Evolutionary conservation across 805 yeast genomes (phyloP), one percentile per base, ranked within the genome.

Genomic region (Debaryomyces tyrocola): DNA sequence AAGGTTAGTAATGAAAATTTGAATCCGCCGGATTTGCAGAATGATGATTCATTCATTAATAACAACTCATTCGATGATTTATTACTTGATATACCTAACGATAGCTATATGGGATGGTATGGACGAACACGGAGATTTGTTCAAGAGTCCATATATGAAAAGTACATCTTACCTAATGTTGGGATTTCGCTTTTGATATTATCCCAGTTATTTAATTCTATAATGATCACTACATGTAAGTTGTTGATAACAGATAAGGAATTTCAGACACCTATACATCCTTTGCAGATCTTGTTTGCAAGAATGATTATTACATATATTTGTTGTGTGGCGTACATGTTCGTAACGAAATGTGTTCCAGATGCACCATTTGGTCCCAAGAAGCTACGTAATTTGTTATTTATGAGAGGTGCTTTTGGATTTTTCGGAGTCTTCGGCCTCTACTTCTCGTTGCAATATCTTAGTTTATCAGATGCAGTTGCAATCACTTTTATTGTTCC

Each of bases 401-500:
- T 80, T 0, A 39, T 78, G 4, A 72, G 97, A 49, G 96, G 96
- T 0, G 41, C 75, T 1, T 73, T 82, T 12, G 97, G 97, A 5
- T 87, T 83, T 55, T 62, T 85, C 47, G 96, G 96, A 3, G 95
- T 90, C 5, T 84, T 84, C 58, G 85, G 92, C 4, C 71, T 87
- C 59, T 90, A 88, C 63, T 87, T 74, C 60, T 81, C 96, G 1
- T 68, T 90, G 52, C 75, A 81, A 67, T 87, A 85, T 56, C 71
- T 90, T 39, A 79, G 88, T 42, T 76, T 90, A 5, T 83, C 91
- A 9, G 97, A 90, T 58, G 87, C 95, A 0, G 84, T 88, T 0
- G 84, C 87, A 12, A 84, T 90, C 42, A 82, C 92, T 2, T 90
- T 90, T 54, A 64, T 90, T 56, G 73, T 83, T 0, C 97, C 97